Evolutionary conservation across 768 basidiomycete genomes (phyloP), one percentile per base, ranked within the genome.

Genomic region (Hysterangium stoloniferum): DNA sequence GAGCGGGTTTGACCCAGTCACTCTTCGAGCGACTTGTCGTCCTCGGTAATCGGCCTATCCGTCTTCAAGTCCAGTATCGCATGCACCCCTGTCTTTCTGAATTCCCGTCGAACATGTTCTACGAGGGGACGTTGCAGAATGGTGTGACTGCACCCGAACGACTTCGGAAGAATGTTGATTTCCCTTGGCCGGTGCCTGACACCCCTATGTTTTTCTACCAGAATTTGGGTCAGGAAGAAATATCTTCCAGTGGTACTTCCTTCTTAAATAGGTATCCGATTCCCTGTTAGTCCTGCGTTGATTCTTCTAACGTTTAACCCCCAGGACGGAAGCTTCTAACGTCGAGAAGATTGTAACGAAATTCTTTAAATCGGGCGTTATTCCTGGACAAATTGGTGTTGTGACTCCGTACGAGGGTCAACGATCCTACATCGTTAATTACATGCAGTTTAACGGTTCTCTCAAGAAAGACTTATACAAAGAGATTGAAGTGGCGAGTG

Each of bases 121-220:
- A 99, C 66, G 96, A 99, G 64, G 96, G 96, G 20, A 95, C 95
- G 0, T 68, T 99, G 24, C 96, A 99, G 69, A 99, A 99, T 64
- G 96, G 96, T 64, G 96, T 99, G 48, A 99, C 96, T 9, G 96
- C 96, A 13, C 96, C 96, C 4, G 96, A 99, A 65, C 80, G 96
- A 34, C 71, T 99, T 56, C 77, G 94, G 70, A 97, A 95, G 77
- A 95, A 97, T 57, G 94, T 98, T 35, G 96, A 98, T 65, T 99
- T 98, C 70, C 96, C 96, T 0, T 98, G 96, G 96, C 96, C 96
- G 5, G 80, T 88, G 34, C 86, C 88, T 13, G 92, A 95, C 60
- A 95, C 92, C 1, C 96, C 96, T 13, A 98, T 99, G 95, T 97
- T 97, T 73, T 99, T 98, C 73, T 97, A 99, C 68, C 95, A 98